Evolutionary conservation across 768 basidiomycete species (phyloP), one percentile per base, ranked within the genome.

Genomic region (Pleurotus eryngii): DNA sequence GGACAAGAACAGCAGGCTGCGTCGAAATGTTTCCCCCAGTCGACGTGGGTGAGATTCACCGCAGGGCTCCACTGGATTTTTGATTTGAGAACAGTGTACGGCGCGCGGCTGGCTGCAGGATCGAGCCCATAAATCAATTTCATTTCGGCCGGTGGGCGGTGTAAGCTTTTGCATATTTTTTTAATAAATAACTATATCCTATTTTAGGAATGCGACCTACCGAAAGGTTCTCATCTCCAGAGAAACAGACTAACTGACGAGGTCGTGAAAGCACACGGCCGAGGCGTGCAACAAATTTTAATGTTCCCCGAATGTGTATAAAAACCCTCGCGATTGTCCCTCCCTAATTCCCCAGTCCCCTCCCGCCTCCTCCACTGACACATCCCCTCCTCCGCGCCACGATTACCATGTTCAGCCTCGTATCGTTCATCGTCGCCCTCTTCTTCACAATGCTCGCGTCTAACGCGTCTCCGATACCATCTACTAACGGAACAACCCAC

Each of bases 381-480:
- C 59, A n/a, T 14, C 54, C 59, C 50, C 49, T 47, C 55, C 42
- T 59, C 38, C 46, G 43, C 45, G 55, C 30, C 8, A 35, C 30
- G 46, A 43, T 59, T 58, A 63, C 55, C 59, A 81, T 78, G 75
- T 75, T 73, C 61, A 74, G 73, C 67, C 51, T 76, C 61, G 66
- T 72, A 38, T 20, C 71, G 55, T 60, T 72, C 53, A 43, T 72
- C 59, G 65, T 76, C 59, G 65, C 75, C 26, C 60, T 85, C 65
- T 71, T 79, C 66, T 67, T 76, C 53, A 72, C 77, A 61, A 46
- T 81, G 58, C 62, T 79, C 57, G 60, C 75, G 49, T 66, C 68
- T 42, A 63, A 80, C 58, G 82, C 81, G 17, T 70, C 79, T 6
- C 83, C 84, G 24, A 62, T 82, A 7, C 72, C 78, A 24, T 35